Base-by-base conservation (phyloP, 768 basidiomycete species). In the Sistotremastrum suecicum region DNA sequence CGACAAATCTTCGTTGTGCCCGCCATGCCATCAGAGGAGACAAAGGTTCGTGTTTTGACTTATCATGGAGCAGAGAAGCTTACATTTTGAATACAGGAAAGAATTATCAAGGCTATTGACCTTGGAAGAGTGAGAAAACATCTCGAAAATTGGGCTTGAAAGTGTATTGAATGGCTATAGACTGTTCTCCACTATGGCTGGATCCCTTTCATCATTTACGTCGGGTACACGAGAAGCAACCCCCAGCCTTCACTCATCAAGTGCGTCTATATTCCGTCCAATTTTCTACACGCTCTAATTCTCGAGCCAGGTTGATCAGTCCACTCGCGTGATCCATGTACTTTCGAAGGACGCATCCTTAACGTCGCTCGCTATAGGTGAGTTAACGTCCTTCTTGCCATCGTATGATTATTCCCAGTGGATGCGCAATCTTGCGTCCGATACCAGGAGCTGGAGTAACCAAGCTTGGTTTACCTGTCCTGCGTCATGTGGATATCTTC, bases 181-280 rank as follows among this genome's bases (percentile, higher is more conserved):
- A 89, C 84, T 48, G 72, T 91, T 56, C 60, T 95, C 44, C 90
- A 95, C 65, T 95, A 91, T 54, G 83, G 81, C 52, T 98, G 92
- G 89, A 90, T 98, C 57, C 94, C 94, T 33, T 67, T 92, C 59
- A 88, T 98, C 58, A 92, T 98, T 57, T 95, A 91, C 63, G 74
- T 95, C 58, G 94, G 92, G 34, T 95, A 86, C 68, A 86, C 83
- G 44, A 71, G 83, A 54, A 91, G 88, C 59, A 88, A 84, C 59
- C 92, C 92, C 32, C 88, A 91, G 55, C 92, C 92, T 12, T 90
- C 89, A 36, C 68, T 97, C 57, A 94, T 94, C 65, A 92, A 95
- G 91, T 94, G 45, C 56, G 87, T 75, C n/a, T 4, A 11, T n/a
- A 37, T 34, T 44, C 43, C 30, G 12, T 45, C 37, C 42, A 3